Evolutionary conservation across 331 rosid species (phyloP).

Genomic region (Telfairia occidentalis): DNA sequence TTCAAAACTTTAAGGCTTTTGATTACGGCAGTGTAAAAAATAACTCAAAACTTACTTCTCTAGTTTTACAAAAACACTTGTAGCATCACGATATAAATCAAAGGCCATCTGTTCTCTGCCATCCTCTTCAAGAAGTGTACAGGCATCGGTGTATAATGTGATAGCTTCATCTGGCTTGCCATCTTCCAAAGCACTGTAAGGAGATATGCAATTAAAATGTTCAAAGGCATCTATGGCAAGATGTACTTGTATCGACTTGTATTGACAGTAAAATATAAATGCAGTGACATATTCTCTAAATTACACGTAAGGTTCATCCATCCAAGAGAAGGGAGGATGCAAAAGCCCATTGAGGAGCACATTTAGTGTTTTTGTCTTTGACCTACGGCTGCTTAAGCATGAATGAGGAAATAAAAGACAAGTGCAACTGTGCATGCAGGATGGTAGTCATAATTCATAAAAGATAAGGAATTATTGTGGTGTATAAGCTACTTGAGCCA

Average conservation of each 20-base stretch:
- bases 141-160: slow-evolving; percentile 75
- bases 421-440: not conserved
- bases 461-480: not conserved
- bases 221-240: not conserved
- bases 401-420: not conserved
- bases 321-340: not conserved
- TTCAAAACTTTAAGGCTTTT: not conserved
- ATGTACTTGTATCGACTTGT: not conserved
- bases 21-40: not conserved
- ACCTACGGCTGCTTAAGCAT: not conserved
- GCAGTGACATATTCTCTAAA: not conserved
- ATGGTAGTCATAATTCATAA: not conserved
- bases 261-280: not conserved
- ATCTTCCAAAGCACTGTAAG: slow-evolving; percentile 77
- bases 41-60: slow-evolving; percentile 60
- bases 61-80: slow-evolving; percentile 56
- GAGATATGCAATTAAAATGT: not conserved
- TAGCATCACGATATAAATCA: slow-evolving; percentile 77
- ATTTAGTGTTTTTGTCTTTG: not conserved
- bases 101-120: slow-evolving; percentile 92
- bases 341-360: not conserved
- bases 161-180: slow-evolving; percentile 71
- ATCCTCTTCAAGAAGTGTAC: slow-evolving; percentile 80
- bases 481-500: not conserved
- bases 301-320: slow-evolving; percentile 4